Evolutionary conservation across 2,329 filamentous ascomycete species (phyloP), one percentile per base, ranked within the genome.

Genomic region (Penicillium sp.): DNA sequence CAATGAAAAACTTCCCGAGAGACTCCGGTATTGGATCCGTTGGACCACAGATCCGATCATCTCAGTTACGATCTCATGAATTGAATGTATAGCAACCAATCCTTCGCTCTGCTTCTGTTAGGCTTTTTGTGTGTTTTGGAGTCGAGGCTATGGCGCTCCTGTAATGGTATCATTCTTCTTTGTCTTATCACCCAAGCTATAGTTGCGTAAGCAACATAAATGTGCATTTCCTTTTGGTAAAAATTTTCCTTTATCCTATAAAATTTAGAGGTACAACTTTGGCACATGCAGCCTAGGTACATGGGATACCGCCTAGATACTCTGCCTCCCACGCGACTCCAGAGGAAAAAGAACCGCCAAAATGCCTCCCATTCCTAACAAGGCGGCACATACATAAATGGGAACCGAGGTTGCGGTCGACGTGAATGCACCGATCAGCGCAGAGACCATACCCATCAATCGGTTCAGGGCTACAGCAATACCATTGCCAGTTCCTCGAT

Each of bases 401-500:
- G 65, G 65, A n/a, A 64, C 49, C 2, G 64, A 58, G 16, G 54
- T 65, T 18, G 56, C 50, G 5, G 63, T 65, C 7, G 62, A 62
- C 0, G 61, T 51, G 37, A 60, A 56, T 6, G 55, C 54, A 33
- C 61, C 65, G 4, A 67, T 59, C 8, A 67, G 42, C 3, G 64
- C 64, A 28, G 61, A 63, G 1, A 66, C 56, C 39, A 61, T 64
- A 6, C 65, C 65, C 62, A 66, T 66, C 28, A 67, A 48, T 5
- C 65, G 61, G 39, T 66, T 66, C 0, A 66, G 39, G 26, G 61
- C 56, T 5, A 67, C 64, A 0, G 61, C 62, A 46, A 67, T 58
- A n/a, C 64, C 65, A 36, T 66, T 65, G 3, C 64, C 64, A 5
- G 65, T 67, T 10, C 61, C 65, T n/a, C 65, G 56, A 36, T 67